These are phyloP conservation scores for Lepiota brunneoincarnata DNA, from an alignment of 768 basidiomycete genomes.

Conservation along the genomic window DNA sequence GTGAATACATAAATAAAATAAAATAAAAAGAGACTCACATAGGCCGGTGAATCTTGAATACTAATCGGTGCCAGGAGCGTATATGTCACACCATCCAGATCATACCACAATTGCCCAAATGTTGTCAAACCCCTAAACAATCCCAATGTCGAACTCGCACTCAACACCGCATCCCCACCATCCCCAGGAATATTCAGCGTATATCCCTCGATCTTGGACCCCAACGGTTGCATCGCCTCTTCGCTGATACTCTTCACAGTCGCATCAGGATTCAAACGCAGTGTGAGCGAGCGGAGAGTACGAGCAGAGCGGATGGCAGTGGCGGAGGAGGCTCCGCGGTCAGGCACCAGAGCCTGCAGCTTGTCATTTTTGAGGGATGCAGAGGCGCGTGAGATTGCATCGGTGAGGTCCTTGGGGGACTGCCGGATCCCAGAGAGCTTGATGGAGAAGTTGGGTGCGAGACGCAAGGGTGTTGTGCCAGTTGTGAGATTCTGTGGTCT, in stretches of 20 bases:
- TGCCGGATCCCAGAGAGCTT: constrained; percentile 40
- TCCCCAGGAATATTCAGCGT: constrained; percentile 52
- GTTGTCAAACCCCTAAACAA: constrained; percentile 73
- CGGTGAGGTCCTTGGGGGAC: constrained; percentile 52
- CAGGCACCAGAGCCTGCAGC: constrained; percentile 56
- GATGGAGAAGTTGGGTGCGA: constrained; percentile 34
- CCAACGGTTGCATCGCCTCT: constrained; percentile 49
- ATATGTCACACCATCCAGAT: constrained; percentile 48
- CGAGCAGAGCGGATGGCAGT: constrained; percentile 36
- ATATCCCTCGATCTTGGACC: constrained; percentile 61
- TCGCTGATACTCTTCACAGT: constrained; percentile 46
- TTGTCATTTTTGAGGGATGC: constrained; percentile 48
- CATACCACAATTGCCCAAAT: constrained; percentile 70
- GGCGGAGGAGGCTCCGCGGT: constrained; percentile 55
- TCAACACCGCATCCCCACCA: constrained; percentile 52
- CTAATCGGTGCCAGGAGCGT: constrained; percentile 53
- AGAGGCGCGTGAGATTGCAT: constrained; percentile 49
- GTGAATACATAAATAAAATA: not conserved
- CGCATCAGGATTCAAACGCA: constrained; percentile 32
- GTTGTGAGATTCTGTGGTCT: constrained; percentile 40
- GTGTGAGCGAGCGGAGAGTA: constrained; percentile 38
- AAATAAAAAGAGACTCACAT: constrained; percentile 40
- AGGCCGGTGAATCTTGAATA: constrained; percentile 63
- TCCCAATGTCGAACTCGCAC: constrained; percentile 65
- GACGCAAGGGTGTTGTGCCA: constrained; percentile 34